phyloP scores from a whole-genome alignment of 805 yeast genomes.

The Torulaspora gathmanii region DNA sequence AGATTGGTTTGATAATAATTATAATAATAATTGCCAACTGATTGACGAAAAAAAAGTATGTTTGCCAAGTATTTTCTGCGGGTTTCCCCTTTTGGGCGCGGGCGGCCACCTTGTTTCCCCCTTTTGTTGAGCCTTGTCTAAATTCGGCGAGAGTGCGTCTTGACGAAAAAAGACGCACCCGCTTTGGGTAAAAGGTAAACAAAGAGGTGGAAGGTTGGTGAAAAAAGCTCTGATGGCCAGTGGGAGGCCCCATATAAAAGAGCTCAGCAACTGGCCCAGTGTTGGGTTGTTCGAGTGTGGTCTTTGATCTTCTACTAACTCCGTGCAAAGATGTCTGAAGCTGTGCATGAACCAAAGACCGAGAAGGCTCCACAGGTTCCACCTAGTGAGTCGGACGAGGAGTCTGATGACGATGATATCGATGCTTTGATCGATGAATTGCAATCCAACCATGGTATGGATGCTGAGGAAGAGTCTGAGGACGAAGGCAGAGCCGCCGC shows the following conservation, averaged over 20 bases:
- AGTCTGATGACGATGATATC: slow-evolving; percentile 64
- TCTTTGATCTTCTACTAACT: slow-evolving; percentile 1
- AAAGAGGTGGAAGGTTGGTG: not conserved
- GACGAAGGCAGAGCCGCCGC: slow-evolving; percentile 44
- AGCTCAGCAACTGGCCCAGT: not conserved
- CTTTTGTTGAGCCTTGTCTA: not conserved
- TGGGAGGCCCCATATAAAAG: not conserved
- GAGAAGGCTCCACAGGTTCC: slow-evolving; percentile 17
- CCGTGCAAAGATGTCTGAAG: slow-evolving; percentile 13
- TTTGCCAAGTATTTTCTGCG: not conserved
- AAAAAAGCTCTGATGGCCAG: not conserved
- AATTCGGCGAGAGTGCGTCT: not conserved
- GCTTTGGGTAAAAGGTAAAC: slow-evolving; percentile 9
- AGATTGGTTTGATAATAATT: not conserved
- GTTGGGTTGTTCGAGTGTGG: not conserved
- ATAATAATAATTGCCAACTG: not conserved
- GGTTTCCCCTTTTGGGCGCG: not conserved
- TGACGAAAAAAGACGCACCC: slow-evolving; percentile 4
- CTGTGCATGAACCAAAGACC: slow-evolving; percentile 14
- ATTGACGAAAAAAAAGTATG: not conserved
- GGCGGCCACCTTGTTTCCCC: too few relatives aligned
- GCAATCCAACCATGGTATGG: slow-evolving; percentile 56
- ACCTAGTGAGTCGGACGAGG: slow-evolving; percentile 35
- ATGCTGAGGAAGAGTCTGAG: slow-evolving; percentile 49
- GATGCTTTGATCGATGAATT: slow-evolving; percentile 73